phyloP scores from a whole-genome alignment of 257 asterid genomes.

The Solanum chiquidenum region DNA sequence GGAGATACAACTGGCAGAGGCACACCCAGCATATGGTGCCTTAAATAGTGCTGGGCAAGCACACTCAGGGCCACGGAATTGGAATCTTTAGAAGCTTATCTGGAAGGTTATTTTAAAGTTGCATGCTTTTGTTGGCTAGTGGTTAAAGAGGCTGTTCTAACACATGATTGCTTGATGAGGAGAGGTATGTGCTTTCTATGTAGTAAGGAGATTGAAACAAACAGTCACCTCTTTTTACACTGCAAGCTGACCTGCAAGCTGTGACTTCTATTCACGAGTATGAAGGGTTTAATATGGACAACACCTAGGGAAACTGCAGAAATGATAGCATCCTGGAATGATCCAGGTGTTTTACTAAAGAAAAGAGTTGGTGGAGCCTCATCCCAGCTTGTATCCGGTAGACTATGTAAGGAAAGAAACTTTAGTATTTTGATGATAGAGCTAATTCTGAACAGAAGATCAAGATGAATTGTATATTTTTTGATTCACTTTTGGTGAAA shows the following conservation, averaged over 20 bases:
- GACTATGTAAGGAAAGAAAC: neutral
- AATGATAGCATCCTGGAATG: neutral
- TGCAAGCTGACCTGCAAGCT: neutral
- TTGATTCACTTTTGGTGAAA: neutral
- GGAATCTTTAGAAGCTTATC: neutral
- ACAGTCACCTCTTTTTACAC: neutral
- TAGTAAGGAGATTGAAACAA: neutral
- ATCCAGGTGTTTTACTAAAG: neutral
- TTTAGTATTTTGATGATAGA: neutral
- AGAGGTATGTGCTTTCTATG: neutral
- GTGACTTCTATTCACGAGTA: neutral
- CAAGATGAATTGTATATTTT: neutral
- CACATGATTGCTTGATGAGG: neutral
- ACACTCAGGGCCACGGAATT: neutral
- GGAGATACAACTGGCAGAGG: neutral
- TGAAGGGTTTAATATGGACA: neutral
- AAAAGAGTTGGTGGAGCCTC: neutral
- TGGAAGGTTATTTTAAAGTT: neutral
- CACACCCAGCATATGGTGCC: neutral
- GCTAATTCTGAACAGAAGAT: neutral
- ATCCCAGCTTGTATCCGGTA: neutral
- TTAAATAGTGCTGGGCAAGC: neutral
- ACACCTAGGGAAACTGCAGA: neutral
- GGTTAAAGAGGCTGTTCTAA: neutral
- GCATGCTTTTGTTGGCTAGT: neutral